Conservation (phyloP, 805 yeast genomes). For the Kockiozyma suomiensis region DNA sequence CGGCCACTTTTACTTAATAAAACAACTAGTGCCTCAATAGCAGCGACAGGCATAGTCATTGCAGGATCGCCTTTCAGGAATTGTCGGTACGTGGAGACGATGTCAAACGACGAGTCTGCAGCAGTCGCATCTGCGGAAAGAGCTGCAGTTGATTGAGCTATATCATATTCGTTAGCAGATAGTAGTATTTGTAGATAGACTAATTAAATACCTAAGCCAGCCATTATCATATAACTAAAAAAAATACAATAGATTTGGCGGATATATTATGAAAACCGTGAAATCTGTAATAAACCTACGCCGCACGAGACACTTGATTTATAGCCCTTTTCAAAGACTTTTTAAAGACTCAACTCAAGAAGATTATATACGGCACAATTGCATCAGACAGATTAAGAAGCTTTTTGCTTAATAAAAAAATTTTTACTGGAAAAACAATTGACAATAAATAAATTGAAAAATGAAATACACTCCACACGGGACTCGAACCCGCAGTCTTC, state of each 20-base stretch:
- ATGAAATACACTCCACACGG: conserved; percentile 54
- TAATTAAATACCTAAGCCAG: background rate
- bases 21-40: conserved; percentile 90
- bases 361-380: no score
- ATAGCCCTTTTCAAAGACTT: no score
- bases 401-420: background rate
- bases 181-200: background rate
- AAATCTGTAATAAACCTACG: background rate
- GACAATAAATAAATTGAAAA: background rate
- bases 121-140: background rate
- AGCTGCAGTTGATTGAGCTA: background rate
- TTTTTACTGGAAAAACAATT: no score
- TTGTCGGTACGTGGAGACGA: conserved; percentile 74
- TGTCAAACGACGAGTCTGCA: conserved; percentile 59
- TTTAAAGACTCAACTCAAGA: no score
- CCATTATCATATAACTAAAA: background rate
- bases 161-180: background rate
- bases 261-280: background rate
- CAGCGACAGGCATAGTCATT: conserved; percentile 99
- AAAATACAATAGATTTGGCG: background rate
- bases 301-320: background rate
- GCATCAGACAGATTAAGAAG: background rate
- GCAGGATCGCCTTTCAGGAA: conserved; percentile 90
- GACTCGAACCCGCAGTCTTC: conserved; percentile 71
- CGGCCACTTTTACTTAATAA: conserved; percentile 77